phyloP scores from a whole-genome alignment of 305 asterid genomes.

The Ilex paraguariensis region DNA sequence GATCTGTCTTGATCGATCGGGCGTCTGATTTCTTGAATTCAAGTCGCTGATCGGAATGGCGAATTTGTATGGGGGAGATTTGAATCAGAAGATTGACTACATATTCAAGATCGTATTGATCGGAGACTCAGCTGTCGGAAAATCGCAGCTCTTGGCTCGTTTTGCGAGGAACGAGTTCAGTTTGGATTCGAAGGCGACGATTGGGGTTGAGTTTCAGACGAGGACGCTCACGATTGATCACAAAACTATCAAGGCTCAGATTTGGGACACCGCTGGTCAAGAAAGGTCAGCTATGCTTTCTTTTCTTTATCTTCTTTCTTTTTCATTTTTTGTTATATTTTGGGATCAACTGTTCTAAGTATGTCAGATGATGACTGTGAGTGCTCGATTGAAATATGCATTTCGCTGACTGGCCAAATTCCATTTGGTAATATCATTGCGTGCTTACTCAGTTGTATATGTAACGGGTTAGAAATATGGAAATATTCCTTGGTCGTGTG shows the following conservation, averaged over 20 bases:
- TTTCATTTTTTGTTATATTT: too few relatives aligned
- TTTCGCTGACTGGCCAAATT: too few relatives aligned
- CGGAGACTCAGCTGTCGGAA: constrained; percentile 81
- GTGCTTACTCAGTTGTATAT: too few relatives aligned
- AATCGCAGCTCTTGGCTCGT: constrained; percentile 72
- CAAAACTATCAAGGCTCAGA: constrained; percentile 73
- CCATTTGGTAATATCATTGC: too few relatives aligned
- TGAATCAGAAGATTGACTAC: constrained; percentile 61
- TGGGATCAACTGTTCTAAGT: too few relatives aligned
- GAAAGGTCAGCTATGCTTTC: constrained; percentile 38
- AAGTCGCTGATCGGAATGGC: constrained; percentile 26
- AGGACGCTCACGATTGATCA: constrained; percentile 57
- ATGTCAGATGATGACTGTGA: too few relatives aligned
- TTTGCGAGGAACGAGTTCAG: constrained; percentile 68
- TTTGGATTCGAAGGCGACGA: constrained; percentile 70
- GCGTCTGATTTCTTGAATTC: too few relatives aligned
- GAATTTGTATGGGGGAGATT: constrained; percentile 45
- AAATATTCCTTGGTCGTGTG: too few relatives aligned
- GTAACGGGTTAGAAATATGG: too few relatives aligned
- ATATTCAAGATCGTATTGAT: constrained; percentile 69
- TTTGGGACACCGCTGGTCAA: constrained; percentile 95
- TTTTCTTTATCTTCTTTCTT: too few relatives aligned
- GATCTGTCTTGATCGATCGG: too few relatives aligned
- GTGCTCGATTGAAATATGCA: too few relatives aligned
- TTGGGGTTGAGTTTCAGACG: constrained; percentile 82